Percentiles rank a stretch among this genome's conserved stretches.
Conservation (phyloP, 208 protist genomes). For the Wallacemonas collosoma region DNA sequence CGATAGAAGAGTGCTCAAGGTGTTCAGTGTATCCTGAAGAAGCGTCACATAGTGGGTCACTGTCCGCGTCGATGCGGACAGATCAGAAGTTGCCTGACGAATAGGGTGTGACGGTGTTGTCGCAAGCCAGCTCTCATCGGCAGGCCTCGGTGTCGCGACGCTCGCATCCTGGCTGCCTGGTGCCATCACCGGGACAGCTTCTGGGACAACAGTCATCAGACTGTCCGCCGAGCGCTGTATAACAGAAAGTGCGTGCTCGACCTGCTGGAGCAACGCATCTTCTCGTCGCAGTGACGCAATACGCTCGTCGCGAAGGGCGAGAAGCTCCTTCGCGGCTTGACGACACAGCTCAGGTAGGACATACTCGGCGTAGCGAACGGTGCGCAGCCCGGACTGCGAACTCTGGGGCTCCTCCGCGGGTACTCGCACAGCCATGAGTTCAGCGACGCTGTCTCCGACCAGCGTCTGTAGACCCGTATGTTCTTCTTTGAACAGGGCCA, state of each 20-base stretch:
- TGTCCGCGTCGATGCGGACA: neutral
- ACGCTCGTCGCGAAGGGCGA: constrained; percentile 2
- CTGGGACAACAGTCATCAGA: neutral
- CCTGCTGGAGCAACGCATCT: neutral
- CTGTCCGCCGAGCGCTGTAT: neutral
- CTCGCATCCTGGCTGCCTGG: neutral
- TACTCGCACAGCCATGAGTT: neutral
- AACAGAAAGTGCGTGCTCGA: neutral
- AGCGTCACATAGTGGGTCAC: neutral
- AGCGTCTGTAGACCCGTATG: neutral
- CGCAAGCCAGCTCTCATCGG: neutral
- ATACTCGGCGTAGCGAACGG: constrained; percentile 12
- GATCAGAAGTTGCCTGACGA: neutral
- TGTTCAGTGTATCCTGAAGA: neutral
- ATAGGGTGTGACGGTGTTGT: neutral
- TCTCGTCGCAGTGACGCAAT: neutral
- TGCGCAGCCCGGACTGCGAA: neutral
- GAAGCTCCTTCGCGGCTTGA: neutral
- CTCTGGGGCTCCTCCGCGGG: neutral
- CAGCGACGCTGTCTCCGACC: neutral
- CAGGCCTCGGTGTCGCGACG: neutral
- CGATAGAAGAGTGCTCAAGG: neutral
- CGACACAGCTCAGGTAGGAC: constrained; percentile 16
- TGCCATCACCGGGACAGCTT: neutral
- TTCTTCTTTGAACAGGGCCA: neutral